phyloP scores from a whole-genome alignment of 1,284 basidiomycete genomes.

The Malassezia slooffiae region DNA sequence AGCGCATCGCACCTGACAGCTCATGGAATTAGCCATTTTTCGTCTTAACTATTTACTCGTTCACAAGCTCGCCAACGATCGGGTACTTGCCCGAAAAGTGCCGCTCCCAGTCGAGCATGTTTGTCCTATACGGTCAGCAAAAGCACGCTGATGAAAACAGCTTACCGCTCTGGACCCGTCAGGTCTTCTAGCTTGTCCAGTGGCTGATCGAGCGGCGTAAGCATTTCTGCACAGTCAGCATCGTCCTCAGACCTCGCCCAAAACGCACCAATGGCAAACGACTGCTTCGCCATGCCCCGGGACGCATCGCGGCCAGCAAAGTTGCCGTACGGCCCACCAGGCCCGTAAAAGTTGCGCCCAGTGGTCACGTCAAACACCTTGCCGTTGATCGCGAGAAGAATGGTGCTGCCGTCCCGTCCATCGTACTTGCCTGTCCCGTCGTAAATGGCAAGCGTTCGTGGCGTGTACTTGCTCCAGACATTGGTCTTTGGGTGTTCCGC shows the following conservation, averaged over 20 bases:
- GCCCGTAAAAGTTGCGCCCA: slow-evolving; percentile 82
- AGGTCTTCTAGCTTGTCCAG: slow-evolving; percentile 72
- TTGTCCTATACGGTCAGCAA: slow-evolving; percentile 15
- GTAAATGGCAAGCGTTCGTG: slow-evolving; percentile 35
- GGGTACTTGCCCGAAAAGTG: slow-evolving; percentile 42
- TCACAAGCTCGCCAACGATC: slow-evolving; percentile 39
- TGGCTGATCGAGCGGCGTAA: slow-evolving; percentile 73
- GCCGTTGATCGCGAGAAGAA: slow-evolving; percentile 73
- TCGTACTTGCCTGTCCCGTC: slow-evolving; percentile 30
- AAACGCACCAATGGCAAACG: slow-evolving; percentile 68
- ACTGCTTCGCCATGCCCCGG: slow-evolving; percentile 91
- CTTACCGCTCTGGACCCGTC: slow-evolving; percentile 65
- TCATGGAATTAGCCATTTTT: no score
- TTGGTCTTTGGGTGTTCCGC: slow-evolving; percentile 26
- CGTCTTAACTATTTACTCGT: no score
- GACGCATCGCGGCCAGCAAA: slow-evolving; percentile 90
- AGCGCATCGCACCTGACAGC: no score
- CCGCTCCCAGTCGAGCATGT: slow-evolving; percentile 35
- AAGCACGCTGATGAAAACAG: no score
- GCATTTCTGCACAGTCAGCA: slow-evolving; percentile 61
- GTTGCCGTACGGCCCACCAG: slow-evolving; percentile 88
- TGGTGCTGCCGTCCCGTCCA: slow-evolving; percentile 49
- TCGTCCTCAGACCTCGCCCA: neutral
- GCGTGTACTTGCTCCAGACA: slow-evolving; percentile 38
- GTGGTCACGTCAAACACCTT: slow-evolving; percentile 82